Evolutionary conservation across 164 flowering plant species (phyloP), one percentile per base, ranked within the genome.

Genomic region (Akebia trifoliata): DNA sequence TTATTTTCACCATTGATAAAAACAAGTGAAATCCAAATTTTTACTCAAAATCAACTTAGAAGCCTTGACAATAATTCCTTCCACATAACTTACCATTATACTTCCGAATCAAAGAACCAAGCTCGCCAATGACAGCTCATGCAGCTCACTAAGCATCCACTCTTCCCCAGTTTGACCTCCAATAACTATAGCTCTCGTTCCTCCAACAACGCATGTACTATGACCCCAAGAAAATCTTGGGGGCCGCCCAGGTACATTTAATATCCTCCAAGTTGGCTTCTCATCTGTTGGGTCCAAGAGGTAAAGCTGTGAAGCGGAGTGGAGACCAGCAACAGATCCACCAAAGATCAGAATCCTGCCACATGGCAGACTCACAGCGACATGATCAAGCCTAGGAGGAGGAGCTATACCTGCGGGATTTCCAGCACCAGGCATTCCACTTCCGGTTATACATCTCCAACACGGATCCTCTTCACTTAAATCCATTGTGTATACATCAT

Each of bases 181-280:
- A 48, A 91, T 86, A 65, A 91, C 95, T 25, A 91, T 78, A 17
- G 94, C 88, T 60, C 94, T 77, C 18, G 95, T 91, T 34, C 97
- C 95, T 8, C 97, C 94, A 48, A 91, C 95, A 51, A 91, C 82
- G 52, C 95, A 91, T 5, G 94, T 87, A 61, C 95, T 87, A 50
- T 87, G 97, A 6, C 97, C 94, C 96, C 95, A 87, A 48, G 94
- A 95, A 69, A 84, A 86, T 47, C 94, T 78, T 14, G 97, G 97
- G 34, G 95, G 94, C 10, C 80, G 65, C 21, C 95, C 96, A 24
- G 91, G 90, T 26, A 91, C 94, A 74, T 86, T 87, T 35, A 91
- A 45, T 54, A 87, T 76, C 73, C 95, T 83, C 96, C 97, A 91
- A 26, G 96, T 86, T 29, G 97, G 97, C 61, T 84, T 87, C 62